Evolutionary conservation across 2,329 filamentous ascomycete species (phyloP).

Genomic region (Trichophyton simii): DNA sequence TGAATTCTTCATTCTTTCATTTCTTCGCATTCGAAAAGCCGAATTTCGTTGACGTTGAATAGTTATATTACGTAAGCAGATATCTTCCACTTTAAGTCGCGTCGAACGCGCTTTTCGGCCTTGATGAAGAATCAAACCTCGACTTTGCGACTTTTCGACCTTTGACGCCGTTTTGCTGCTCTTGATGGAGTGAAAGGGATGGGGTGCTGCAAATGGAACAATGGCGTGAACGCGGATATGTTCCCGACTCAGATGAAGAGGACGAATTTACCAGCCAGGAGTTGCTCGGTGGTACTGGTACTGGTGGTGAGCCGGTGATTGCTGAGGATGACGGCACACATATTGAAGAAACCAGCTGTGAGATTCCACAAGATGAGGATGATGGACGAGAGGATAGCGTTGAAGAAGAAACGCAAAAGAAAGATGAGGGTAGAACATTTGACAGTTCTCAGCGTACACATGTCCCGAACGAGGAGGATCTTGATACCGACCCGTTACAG

Average conservation of each 20-base stretch:
- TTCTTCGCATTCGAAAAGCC: neutral
- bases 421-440: neutral
- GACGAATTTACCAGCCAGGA: slow-evolving; percentile 29
- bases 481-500: neutral
- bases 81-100: slow-evolving; percentile 13
- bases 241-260: slow-evolving; percentile 40
- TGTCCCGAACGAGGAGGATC: neutral
- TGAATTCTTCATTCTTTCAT: neutral
- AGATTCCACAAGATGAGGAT: neutral
- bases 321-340: neutral
- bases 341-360: neutral
- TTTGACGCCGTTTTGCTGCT: neutral
- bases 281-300: neutral
- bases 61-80: slow-evolving; percentile 5
- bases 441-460: neutral
- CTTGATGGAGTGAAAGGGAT: slow-evolving; percentile 2
- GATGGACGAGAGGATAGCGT: neutral
- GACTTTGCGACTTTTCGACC: neutral
- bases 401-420: neutral
- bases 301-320: neutral
- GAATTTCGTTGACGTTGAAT: slow-evolving; percentile 1
- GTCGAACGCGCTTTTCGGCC: slow-evolving; percentile 11
- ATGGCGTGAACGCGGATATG: slow-evolving; percentile 41
- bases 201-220: slow-evolving; percentile 26
- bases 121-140: slow-evolving; percentile 16